These are phyloP conservation scores for Apiotrichum laibachii DNA, from an alignment of 1,284 basidiomycete genomes.

Conservation along the genomic window DNA sequence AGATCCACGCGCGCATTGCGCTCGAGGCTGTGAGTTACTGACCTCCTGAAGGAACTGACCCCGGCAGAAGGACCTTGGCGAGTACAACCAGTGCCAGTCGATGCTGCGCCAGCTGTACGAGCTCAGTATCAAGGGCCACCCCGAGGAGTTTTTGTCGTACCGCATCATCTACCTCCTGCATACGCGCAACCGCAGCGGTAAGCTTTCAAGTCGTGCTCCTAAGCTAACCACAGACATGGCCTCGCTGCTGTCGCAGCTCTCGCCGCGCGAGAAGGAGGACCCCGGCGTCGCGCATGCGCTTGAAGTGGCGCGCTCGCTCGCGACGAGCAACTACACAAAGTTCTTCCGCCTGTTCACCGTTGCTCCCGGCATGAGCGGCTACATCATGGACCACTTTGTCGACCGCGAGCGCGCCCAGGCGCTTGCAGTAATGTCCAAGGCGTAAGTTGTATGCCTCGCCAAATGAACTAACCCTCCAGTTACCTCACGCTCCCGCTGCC, in stretches of 20 bases:
- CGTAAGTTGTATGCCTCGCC: conserved; percentile 59
- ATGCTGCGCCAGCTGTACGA: conserved; percentile 88
- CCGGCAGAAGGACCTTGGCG: conserved; percentile 85
- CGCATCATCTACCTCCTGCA: conserved; percentile 94
- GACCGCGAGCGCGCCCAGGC: conserved; percentile 85
- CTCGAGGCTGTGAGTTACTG: conserved; percentile 72
- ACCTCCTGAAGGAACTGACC: conserved; percentile 12
- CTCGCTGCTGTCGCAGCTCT: conserved; percentile 91
- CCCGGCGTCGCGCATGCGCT: conserved; percentile 83
- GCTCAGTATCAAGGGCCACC: conserved; percentile 82
- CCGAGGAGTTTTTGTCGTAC: conserved; percentile 95
- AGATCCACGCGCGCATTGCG: conserved; percentile 96
- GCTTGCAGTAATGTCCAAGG: conserved; percentile 83
- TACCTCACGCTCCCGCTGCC: conserved; percentile 73
- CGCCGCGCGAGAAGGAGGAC: conserved; percentile 77
- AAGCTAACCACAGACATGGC: conserved; percentile 72
- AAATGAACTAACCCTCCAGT: conserved; percentile 53
- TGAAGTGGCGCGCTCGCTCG: conserved; percentile 77
- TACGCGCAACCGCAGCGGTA: conserved; percentile 89
- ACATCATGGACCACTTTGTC: conserved; percentile 99
- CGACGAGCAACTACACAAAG: conserved; percentile 89
- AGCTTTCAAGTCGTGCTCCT: conserved; percentile 32
- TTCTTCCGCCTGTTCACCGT: conserved; percentile 81
- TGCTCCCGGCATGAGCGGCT: conserved; percentile 95
- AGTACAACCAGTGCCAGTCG: conserved; percentile 98